phyloP scores from a whole-genome alignment of 805 yeast species.

The Cyberlindnera japonica region DNA sequence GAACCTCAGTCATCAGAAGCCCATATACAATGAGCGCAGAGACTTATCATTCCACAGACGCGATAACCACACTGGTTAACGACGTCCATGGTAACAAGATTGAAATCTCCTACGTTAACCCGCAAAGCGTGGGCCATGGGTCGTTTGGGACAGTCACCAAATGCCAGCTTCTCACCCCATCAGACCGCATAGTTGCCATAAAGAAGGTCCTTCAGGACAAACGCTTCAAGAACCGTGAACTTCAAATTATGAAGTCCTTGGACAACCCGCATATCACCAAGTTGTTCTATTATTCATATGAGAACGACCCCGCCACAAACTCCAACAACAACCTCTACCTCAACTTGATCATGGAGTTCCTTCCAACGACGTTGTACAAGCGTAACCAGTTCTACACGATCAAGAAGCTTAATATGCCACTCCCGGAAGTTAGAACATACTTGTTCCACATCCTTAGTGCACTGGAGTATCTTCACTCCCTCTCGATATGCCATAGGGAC shows the following conservation, averaged over 20 bases:
- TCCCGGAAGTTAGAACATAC: slow-evolving; percentile 81
- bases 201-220: slow-evolving; percentile 96
- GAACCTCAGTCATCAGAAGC: too few species aligned
- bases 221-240: slow-evolving; percentile 89
- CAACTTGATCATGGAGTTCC: slow-evolving; percentile 83
- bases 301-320: slow-evolving; percentile 46
- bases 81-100: slow-evolving; percentile 19
- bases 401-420: slow-evolving; percentile 77
- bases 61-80: slow-evolving; percentile 10
- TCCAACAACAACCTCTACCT: slow-evolving; percentile 64
- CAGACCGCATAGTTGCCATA: slow-evolving; percentile 76
- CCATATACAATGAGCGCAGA: slow-evolving; percentile 1
- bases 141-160: slow-evolving; percentile 99
- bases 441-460: slow-evolving; percentile 76
- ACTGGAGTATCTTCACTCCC: slow-evolving; percentile 71
- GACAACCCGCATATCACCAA: slow-evolving; percentile 86
- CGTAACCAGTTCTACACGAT: slow-evolving; percentile 83
- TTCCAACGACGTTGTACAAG: slow-evolving; percentile 94
- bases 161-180: slow-evolving; percentile 68
- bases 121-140: slow-evolving; percentile 95
- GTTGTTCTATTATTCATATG: slow-evolving; percentile 83
- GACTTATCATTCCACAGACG: not conserved
- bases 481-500: slow-evolving; percentile 86
- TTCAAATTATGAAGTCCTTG: slow-evolving; percentile 90
- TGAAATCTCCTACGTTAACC: slow-evolving; percentile 70